Base-by-base conservation (phyloP, 2,329 filamentous ascomycete species). In the Colletotrichum navitas region DNA sequence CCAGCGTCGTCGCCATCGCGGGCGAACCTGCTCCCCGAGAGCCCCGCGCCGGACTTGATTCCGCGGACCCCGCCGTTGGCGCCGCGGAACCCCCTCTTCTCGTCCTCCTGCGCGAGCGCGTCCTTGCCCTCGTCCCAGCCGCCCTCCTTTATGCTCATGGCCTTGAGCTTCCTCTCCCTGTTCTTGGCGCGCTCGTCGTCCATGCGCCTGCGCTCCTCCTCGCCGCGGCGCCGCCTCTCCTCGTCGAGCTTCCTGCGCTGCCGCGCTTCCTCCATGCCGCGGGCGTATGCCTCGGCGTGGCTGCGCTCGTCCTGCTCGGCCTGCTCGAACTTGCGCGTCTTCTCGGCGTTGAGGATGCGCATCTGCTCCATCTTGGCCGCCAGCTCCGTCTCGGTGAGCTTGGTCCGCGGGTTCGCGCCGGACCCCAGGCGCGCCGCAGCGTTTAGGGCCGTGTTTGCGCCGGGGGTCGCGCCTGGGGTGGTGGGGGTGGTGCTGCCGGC, bases 161-260 rank as follows among this genome's bases (percentile, higher is more conserved):
- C 89, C 74, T 87, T 87, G 26, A 91, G 82, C 77, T 91, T 91
- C 62, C 89, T 81, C 79, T 90, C 88, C 11, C 89, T 79, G 76
- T 91, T 91, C 74, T 85, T 85, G 32, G 86, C 87, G 16, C 89
- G 84, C 81, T 91, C 89, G 47, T 90, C 88, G 34, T 90, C 88
- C 73, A 89, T 82, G 73, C 83, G 83, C 39, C 82, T 81, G 29
- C 84, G 79, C 63, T 88, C 85, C 73, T 87, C 87, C 18, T 89
- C 88, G 56, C 83, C 84, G n/a, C 83, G 81, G 66, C 82, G 81
- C 26, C 87, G 82, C 64, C 83, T 82, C 76, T 88, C 86, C 5
- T 85, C 86, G 24, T 89, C 88, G 59, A 86, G 85, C 2, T 84
- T 83, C 36, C 85, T 82, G 26, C 86, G 83, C 71, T 84, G 85